phyloP scores from a whole-genome alignment of 1,284 basidiomycete species.

The Sutorius eximius region DNA sequence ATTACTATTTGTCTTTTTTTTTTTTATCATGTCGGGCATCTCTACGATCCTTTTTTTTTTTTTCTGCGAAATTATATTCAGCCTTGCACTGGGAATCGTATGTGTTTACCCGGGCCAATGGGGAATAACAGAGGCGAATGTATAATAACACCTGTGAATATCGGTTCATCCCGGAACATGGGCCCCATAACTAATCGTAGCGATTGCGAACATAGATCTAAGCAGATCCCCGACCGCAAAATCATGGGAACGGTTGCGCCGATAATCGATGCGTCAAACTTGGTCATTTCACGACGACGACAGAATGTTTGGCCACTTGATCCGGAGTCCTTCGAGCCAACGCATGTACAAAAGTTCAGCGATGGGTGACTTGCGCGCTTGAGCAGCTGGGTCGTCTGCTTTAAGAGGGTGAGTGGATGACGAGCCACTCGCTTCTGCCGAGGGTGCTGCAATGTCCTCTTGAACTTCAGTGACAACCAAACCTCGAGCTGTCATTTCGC shows the following conservation, averaged over 20 bases:
- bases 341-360: conserved; percentile 93
- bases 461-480: conserved; percentile 75
- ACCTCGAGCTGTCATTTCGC: conserved; percentile 79
- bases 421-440: conserved; percentile 37
- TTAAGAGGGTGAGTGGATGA: conserved; percentile 31
- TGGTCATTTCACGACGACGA: conserved; percentile 33
- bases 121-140: neutral
- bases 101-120: neutral
- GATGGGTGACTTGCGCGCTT: conserved; percentile 74
- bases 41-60: conserved; percentile 4
- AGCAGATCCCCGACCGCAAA: neutral
- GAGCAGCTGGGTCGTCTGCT: conserved; percentile 37
- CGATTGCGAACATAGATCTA: neutral
- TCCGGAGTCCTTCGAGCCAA: conserved; percentile 88
- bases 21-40: conserved; percentile 1
- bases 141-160: conserved; percentile 4
- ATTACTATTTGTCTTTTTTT: conserved; percentile 8
- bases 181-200: neutral
- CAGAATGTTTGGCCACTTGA: conserved; percentile 82
- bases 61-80: conserved; percentile 3
- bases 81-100: neutral
- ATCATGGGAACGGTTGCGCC: neutral
- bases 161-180: neutral
- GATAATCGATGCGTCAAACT: neutral
- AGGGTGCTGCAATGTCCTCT: conserved; percentile 61